Evolutionary conservation across 148 eudicot species (phyloP), one percentile per base, ranked within the genome.

Genomic region (Camellia japonica): DNA sequence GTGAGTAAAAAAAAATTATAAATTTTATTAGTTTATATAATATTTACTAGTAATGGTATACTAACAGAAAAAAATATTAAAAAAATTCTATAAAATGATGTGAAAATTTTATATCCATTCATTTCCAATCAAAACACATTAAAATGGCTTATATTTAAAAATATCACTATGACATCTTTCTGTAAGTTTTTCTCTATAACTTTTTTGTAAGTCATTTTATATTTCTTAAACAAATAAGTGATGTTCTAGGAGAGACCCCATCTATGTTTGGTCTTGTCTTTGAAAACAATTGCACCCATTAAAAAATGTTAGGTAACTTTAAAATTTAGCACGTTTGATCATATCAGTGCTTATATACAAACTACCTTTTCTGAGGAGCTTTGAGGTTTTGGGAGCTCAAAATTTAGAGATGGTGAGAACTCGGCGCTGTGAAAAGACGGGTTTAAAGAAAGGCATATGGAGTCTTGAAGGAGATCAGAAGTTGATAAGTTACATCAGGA

Each of bases 361-460:
- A 14, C 52, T 68, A 68, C 49, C 5, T 68, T 41, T 42, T 68
- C 19, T 55, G 3, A 38, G 38, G 23, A 23, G 20, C 14, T 56
- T 74, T 41, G 11, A 19, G 60, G 3, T 20, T 23, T 71, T 42
- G 42, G 43, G 41, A 73, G 3, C 13, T 58, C 44, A 73, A 73
- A 43, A 16, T 43, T 1, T 2, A 55, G 81, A 74, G 20, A 82
- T 78, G 84, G 81, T 68, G 74, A 75, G 85, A 71, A 46, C 69
- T 18, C 81, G 76, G 14, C 10, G 13, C 69, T 55, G 46, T 38
- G 82, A 74, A 56, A 55, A 72, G 15, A 49, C n/a, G 52, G 68
- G 78, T 23, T 4, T 85, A 10, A 81, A 83, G 79, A 87, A 80
- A 73, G 87, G 87, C 3, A 59, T 83, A 20, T 87, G 89, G 89